phyloP scores from a whole-genome alignment of 331 rosid species.

The Saraca asoca region DNA sequence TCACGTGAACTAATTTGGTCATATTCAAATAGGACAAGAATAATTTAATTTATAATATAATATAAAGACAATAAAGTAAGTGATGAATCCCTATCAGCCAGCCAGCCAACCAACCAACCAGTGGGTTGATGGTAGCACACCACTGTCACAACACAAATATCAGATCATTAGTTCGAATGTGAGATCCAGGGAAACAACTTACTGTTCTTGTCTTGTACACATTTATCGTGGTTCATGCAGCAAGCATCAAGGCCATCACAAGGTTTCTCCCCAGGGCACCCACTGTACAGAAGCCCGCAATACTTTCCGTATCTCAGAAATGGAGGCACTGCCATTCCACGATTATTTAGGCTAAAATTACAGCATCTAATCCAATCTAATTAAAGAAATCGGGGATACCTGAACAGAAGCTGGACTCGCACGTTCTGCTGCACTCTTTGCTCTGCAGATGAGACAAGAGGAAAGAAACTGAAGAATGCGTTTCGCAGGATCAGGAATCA shows the following conservation, averaged over 20 bases:
- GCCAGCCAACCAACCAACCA: too few relatives aligned
- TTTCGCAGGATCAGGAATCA: background rate
- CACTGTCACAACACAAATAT: slow-evolving; percentile 7
- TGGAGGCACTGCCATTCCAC: slow-evolving; percentile 67
- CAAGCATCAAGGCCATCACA: slow-evolving; percentile 96
- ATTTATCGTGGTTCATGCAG: slow-evolving; percentile 85
- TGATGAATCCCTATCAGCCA: slow-evolving; percentile 32
- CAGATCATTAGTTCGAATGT: background rate
- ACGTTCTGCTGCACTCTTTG: slow-evolving; percentile 78
- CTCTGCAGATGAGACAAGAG: slow-evolving; percentile 42
- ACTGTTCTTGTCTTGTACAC: slow-evolving; percentile 74
- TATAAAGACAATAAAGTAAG: too few relatives aligned
- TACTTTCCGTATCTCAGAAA: slow-evolving; percentile 91
- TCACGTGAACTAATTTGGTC: background rate
- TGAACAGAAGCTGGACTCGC: slow-evolving; percentile 91
- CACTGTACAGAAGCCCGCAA: slow-evolving; percentile 86
- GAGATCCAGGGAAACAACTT: slow-evolving; percentile 24
- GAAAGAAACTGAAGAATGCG: background rate
- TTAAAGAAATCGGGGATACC: slow-evolving; percentile 46
- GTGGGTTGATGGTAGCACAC: too few relatives aligned
- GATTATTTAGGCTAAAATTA: too few relatives aligned
- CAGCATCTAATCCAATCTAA: too few relatives aligned
- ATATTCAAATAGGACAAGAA: too few relatives aligned
- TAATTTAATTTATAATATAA: background rate
- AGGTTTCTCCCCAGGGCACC: slow-evolving; percentile 92